Percentiles rank a stretch among this genome's conserved stretches.
Evolutionary conservation across 169 alveolate genomes (phyloP).

Genomic region (Plasmodium inui): DNA sequence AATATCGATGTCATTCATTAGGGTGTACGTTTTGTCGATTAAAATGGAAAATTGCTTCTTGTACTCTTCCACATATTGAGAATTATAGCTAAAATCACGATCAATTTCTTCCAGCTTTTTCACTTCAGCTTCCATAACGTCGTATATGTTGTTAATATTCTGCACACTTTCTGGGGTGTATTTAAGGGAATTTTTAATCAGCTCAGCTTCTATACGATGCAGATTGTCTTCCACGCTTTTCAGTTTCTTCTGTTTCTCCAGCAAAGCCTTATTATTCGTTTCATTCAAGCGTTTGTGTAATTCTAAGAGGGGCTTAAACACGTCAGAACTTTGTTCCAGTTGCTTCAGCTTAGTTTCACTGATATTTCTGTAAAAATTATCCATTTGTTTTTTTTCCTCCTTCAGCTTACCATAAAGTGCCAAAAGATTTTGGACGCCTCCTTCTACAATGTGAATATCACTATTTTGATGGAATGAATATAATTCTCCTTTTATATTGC

Average conservation of each 20-base stretch:
- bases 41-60: conserved; percentile 7
- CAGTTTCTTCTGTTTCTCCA: conserved; percentile 9
- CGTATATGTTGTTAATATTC: not conserved
- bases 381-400: not conserved
- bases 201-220: not conserved
- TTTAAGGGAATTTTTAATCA: not conserved
- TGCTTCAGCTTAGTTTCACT: not conserved
- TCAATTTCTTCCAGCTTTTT: not conserved
- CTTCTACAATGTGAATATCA: not conserved
- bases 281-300: not conserved
- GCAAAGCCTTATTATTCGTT: not conserved
- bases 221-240: not conserved
- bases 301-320: conserved; percentile 10
- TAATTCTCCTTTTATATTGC: not conserved
- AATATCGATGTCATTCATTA: not conserved
- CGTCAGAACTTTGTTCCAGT: conserved; percentile 8
- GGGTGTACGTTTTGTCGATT: not conserved
- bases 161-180: not conserved
- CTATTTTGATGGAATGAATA: not conserved
- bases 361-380: not conserved
- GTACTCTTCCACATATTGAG: not conserved
- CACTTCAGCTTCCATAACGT: not conserved
- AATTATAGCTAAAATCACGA: not conserved
- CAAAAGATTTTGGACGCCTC: not conserved
- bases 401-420: not conserved